Evolutionary conservation across 2,329 filamentous ascomycete genomes (phyloP).

Genomic region (Pseudohalonectria lignicola): DNA sequence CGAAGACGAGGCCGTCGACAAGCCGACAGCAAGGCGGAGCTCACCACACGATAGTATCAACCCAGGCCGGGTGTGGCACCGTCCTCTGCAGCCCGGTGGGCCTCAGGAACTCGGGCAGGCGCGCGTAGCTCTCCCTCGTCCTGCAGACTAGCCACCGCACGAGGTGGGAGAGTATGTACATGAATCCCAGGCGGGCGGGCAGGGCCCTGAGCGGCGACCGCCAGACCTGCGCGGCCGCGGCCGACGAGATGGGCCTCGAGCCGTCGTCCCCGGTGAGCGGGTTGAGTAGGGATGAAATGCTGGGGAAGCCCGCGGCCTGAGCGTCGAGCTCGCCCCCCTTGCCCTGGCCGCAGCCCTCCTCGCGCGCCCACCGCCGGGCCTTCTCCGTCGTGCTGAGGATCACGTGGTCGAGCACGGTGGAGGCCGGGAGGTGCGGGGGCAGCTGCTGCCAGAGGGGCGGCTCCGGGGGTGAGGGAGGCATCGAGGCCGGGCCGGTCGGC

Average conservation of each 20-base stretch:
- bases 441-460: slow-evolving; percentile 3
- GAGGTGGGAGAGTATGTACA: too few relatives aligned
- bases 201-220: not conserved
- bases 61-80: too few relatives aligned
- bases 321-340: slow-evolving; percentile 3
- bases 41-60: too few relatives aligned
- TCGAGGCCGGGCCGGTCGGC: too few relatives aligned
- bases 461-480: too few relatives aligned
- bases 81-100: too few relatives aligned
- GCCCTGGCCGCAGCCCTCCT: slow-evolving; percentile 1
- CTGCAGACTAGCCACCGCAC: too few relatives aligned
- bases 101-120: too few relatives aligned
- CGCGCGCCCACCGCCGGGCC: not conserved
- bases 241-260: slow-evolving; percentile 2
- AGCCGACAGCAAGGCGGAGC: too few relatives aligned
- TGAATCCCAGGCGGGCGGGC: too few relatives aligned
- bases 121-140: too few relatives aligned
- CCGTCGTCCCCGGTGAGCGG: slow-evolving; percentile 5
- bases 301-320: slow-evolving; percentile 11
- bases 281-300: slow-evolving; percentile 14
- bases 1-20: too few relatives aligned
- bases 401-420: slow-evolving; percentile 3
- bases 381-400: slow-evolving; percentile 4
- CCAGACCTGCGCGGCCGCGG: slow-evolving; percentile 4
- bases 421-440: slow-evolving; percentile 4